Evolutionary conservation across 108 stramenopile genomes (phyloP).

Genomic region (Cyclotella kingstonii): DNA sequence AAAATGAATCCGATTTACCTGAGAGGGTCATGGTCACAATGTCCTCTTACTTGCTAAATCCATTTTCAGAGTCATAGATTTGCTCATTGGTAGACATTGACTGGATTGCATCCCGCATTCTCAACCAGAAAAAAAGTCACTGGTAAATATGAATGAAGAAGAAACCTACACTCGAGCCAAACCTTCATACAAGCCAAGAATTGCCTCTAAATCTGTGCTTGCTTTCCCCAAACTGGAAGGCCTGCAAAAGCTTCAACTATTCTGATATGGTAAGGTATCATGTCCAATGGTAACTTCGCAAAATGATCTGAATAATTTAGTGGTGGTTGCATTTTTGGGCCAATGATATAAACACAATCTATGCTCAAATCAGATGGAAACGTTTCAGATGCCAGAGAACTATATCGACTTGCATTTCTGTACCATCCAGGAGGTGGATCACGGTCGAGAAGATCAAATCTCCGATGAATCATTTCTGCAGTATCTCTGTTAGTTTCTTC

Average conservation of each 20-base stretch:
- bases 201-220: too few relatives aligned
- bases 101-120: too few relatives aligned
- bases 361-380: neutral
- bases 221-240: neutral
- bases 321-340: neutral
- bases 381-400: neutral
- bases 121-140: too few relatives aligned
- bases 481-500: neutral
- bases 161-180: too few relatives aligned
- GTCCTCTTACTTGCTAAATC: too few relatives aligned
- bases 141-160: too few relatives aligned
- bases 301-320: neutral
- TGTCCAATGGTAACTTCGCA: neutral
- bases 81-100: too few relatives aligned
- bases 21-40: too few relatives aligned
- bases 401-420: neutral
- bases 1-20: too few relatives aligned
- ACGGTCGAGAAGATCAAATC: neutral
- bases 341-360: neutral
- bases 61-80: too few relatives aligned
- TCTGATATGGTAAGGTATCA: neutral
- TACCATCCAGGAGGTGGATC: neutral
- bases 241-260: neutral
- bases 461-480: neutral
- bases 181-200: too few relatives aligned